A percentile compares a stretch with the other conserved stretches of the same genome.
These are phyloP conservation scores for Elsinoe arachidis DNA, from an alignment of 2,329 filamentous ascomycete genomes.

Conservation along the genomic window DNA sequence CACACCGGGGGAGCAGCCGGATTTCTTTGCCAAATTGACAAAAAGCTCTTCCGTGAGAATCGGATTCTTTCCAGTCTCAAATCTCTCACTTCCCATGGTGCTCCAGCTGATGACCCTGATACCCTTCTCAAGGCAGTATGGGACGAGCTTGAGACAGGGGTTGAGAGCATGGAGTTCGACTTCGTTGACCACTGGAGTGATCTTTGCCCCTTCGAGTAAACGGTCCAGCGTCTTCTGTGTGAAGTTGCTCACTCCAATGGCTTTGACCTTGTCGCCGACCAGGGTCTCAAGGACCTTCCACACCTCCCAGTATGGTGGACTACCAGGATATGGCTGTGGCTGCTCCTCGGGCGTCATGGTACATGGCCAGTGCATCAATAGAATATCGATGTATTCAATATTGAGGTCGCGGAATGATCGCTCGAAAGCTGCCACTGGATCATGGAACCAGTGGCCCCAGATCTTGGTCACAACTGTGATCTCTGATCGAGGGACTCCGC, in stretches of 20 bases:
- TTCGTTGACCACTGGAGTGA: slow-evolving; percentile 23
- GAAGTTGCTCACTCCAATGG: slow-evolving; percentile 28
- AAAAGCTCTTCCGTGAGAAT: background rate
- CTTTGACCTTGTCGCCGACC: slow-evolving; percentile 22
- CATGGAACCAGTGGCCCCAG: slow-evolving; percentile 1
- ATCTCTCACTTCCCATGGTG: slow-evolving; percentile 28
- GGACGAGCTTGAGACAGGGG: background rate
- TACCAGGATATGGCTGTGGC: slow-evolving; percentile 7
- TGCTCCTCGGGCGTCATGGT: slow-evolving; percentile 19
- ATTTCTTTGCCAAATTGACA: background rate
- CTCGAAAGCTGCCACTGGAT: background rate
- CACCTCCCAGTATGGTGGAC: slow-evolving; percentile 20
- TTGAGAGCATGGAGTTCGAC: slow-evolving; percentile 25
- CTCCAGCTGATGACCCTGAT: slow-evolving; percentile 62
- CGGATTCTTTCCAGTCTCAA: background rate
- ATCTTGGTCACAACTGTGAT: slow-evolving; percentile 9
- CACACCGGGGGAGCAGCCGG: background rate
- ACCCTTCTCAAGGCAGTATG: slow-evolving; percentile 48
- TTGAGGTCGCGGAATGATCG: slow-evolving; percentile 1
- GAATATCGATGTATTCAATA: slow-evolving; percentile 35
- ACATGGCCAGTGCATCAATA: slow-evolving; percentile 36
- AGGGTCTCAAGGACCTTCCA: slow-evolving; percentile 25
- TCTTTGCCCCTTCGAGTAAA: slow-evolving; percentile 20
- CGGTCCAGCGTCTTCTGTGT: slow-evolving; percentile 21
- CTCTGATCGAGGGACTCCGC: background rate